Conservation (phyloP, 176 grass and related monocot genomes). For the Zizania latifolia region DNA sequence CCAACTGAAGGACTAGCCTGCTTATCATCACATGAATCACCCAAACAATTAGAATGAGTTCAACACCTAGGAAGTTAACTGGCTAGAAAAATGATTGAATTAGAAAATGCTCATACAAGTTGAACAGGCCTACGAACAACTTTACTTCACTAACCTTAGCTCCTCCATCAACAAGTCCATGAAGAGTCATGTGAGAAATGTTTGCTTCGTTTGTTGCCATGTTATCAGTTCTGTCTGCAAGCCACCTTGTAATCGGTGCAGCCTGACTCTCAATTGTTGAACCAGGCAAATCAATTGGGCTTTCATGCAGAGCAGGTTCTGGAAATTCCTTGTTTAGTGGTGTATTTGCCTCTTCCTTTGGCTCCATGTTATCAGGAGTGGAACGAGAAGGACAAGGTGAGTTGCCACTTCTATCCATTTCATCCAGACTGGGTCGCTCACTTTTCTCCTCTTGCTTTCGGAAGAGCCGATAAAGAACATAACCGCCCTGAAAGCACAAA, state of each 20-base stretch:
- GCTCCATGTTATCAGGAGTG: slow-evolving; percentile 51
- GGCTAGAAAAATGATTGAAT: background rate
- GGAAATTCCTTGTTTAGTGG: slow-evolving; percentile 47
- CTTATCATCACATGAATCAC: slow-evolving; percentile 6
- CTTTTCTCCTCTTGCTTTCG: slow-evolving; percentile 55
- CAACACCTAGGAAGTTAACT: background rate
- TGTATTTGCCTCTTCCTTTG: slow-evolving; percentile 44
- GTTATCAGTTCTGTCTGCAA: slow-evolving; percentile 39
- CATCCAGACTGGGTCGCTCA: slow-evolving; percentile 42
- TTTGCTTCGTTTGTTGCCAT: background rate
- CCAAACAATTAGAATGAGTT: background rate
- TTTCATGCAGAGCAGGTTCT: slow-evolving; percentile 50
- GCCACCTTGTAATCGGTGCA: slow-evolving; percentile 41
- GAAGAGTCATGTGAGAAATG: background rate
- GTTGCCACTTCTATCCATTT: slow-evolving; percentile 58
- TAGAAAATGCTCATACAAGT: background rate
- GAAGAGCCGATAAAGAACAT: slow-evolving; percentile 88
- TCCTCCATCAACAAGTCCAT: slow-evolving; percentile 11
- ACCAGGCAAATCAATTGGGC: slow-evolving; percentile 28
- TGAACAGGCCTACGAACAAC: background rate
- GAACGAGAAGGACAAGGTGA: slow-evolving; percentile 64
- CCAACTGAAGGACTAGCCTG: slow-evolving; percentile 34
- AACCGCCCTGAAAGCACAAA: slow-evolving; percentile 63
- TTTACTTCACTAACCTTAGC: slow-evolving; percentile 44
- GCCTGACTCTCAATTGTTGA: slow-evolving; percentile 20